A percentile compares a stretch with the other conserved stretches of the same genome.
phyloP scores from a whole-genome alignment of 257 asterid species.

The Lithospermum erythrorhizon region DNA sequence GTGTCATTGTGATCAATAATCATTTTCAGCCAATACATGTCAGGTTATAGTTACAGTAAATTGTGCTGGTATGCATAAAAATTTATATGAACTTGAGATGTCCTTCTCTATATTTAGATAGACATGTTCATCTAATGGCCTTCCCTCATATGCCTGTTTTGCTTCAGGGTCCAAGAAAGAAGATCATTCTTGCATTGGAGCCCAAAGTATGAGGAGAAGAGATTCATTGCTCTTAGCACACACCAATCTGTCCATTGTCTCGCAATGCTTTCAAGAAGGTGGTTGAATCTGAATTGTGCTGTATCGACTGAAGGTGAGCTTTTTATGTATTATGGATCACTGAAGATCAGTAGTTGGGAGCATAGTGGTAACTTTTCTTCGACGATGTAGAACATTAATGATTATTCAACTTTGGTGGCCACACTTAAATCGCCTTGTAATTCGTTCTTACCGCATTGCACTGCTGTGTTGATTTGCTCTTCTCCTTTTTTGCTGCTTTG shows the following conservation, averaged over 20 bases:
- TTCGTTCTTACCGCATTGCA: not conserved
- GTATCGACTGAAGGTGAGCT: too few relatives aligned
- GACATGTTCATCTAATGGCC: not conserved
- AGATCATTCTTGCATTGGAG: conserved; percentile 83
- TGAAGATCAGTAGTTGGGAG: not conserved
- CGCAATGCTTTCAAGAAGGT: not conserved
- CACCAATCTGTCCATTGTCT: not conserved
- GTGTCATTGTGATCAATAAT: too few relatives aligned
- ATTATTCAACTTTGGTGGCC: not conserved
- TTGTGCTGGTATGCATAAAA: not conserved
- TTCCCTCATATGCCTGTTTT: not conserved
- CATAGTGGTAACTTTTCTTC: not conserved
- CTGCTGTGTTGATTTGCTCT: not conserved
- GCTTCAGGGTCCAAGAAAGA: conserved; percentile 95
- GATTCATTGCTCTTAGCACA: not conserved
- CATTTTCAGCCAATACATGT: too few relatives aligned
- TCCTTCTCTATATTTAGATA: not conserved
- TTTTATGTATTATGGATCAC: too few relatives aligned
- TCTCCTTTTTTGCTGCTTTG: too few relatives aligned
- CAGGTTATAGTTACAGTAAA: not conserved
- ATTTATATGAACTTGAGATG: not conserved
- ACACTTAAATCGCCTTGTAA: not conserved
- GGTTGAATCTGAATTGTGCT: not conserved
- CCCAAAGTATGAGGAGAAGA: conserved; percentile 33
- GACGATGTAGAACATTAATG: not conserved